These are phyloP conservation scores for Sphaerulina populicola DNA, from an alignment of 2,329 filamentous ascomycete species.

Conservation along the genomic window DNA sequence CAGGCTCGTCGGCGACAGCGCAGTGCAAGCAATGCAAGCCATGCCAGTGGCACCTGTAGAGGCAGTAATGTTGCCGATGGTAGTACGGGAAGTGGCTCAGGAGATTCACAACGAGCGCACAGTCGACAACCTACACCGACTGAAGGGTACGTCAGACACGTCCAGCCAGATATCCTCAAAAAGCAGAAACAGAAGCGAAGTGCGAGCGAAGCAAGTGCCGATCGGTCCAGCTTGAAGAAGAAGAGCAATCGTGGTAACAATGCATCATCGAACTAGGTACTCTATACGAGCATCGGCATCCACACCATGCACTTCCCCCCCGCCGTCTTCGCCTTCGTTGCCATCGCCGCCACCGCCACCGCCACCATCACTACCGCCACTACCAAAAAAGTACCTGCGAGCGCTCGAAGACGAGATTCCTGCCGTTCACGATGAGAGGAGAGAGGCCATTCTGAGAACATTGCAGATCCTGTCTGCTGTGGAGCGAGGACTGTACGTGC, in stretches of 20 bases:
- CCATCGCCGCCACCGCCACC: conserved; percentile 2
- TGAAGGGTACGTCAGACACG: conserved; percentile 26
- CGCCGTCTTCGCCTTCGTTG: not conserved
- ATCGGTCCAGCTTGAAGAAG: not conserved
- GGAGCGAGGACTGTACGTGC: conserved; percentile 9
- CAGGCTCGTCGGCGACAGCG: conserved; percentile 19
- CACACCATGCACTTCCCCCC: conserved; percentile 2
- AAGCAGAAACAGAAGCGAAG: conserved; percentile 1
- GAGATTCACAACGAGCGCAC: conserved; percentile 12
- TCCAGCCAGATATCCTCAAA: conserved; percentile 1
- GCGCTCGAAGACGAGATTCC: not conserved
- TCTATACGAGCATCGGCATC: conserved; percentile 5
- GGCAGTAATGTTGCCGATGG: conserved; percentile 8
- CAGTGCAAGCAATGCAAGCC: conserved; percentile 17
- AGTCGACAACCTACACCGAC: conserved; percentile 27
- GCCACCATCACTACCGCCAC: too few relatives aligned
- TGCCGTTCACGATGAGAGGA: not conserved
- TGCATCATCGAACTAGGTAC: not conserved
- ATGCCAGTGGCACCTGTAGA: conserved; percentile 3
- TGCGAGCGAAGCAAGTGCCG: not conserved
- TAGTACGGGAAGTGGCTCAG: conserved; percentile 8
- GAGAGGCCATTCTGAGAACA: conserved; percentile 19
- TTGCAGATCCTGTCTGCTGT: conserved; percentile 20
- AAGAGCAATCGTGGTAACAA: not conserved
- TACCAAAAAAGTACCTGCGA: conserved; percentile 1